Base-by-base conservation (phyloP, 2,329 filamentous ascomycete genomes). In the Sporothrix brasiliensis region DNA sequence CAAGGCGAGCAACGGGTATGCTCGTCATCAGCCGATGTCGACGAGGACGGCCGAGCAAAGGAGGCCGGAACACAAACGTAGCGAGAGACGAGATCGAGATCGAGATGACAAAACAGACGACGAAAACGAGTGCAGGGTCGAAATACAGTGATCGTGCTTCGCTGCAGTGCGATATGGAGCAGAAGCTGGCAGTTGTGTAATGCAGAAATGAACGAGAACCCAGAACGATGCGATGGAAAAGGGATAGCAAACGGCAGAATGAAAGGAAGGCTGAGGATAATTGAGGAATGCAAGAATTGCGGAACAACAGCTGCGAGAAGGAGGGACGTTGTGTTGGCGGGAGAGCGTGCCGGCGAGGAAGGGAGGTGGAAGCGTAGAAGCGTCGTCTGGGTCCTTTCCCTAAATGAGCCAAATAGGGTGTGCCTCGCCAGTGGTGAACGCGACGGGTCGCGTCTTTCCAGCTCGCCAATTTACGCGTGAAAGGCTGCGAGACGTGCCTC, bases 381-480 rank as follows among this genome's bases (percentile, higher is more conserved):
- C 24, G 24, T n/a, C 9, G 24, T n/a, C 24, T 69, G 47, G 41
- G 16, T 49, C 67, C 68, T 53, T 53, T 50, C 63, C 68, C 49
- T 60, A 66, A 52, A 66, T 49, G 61, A 52, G 14, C 27, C 41
- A 65, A 68, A 70, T 63, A 56, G 27, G 52, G 24, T 30, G 63
- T 67, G 63, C 34, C 61, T 69, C 49, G 44, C 34, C 61, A 30
- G 24, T 6, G 27, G 27, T 24, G 39, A 72, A 69, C 70, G 65
- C 70, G 68, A 68, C 41, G 16, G 21, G 70, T 63, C 72, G 71
- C 69, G 67, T 72, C 71, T 50, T 21, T 44, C 39, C 39, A 4
- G 9, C 30, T 63, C 34, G 56, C 54, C 71, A 58, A 71, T 72
- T 72, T 69, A 73, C 72, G 72, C 72, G 72, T 63, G 21, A 68